Conservation (phyloP, 495 filamentous ascomycete species). For the Penicillium arizonense region DNA sequence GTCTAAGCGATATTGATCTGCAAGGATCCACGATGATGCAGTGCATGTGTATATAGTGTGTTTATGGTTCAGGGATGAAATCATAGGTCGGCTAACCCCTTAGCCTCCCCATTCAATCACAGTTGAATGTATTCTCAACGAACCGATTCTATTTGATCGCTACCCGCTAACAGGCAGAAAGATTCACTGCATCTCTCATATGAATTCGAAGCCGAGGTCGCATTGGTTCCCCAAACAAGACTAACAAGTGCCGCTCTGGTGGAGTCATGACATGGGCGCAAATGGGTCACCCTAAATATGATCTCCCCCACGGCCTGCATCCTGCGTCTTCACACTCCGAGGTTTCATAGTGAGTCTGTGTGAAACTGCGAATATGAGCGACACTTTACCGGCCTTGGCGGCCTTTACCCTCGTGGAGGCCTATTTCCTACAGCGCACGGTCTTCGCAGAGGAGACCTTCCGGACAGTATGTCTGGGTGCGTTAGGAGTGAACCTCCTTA, state of each 20-base stretch:
- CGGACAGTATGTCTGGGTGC: slow-evolving; percentile 19
- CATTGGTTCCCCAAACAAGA: slow-evolving; percentile 5
- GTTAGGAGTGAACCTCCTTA: slow-evolving; percentile 23
- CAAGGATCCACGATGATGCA: too few relatives aligned
- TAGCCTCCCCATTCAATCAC: too few relatives aligned
- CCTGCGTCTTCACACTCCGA: too few relatives aligned
- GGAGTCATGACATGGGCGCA: not conserved
- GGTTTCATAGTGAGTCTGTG: too few relatives aligned
- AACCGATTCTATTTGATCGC: too few relatives aligned
- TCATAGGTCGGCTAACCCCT: too few relatives aligned
- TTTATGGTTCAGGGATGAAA: too few relatives aligned
- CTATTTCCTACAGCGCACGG: slow-evolving; percentile 28
- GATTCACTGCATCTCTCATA: too few relatives aligned
- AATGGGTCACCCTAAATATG: not conserved
- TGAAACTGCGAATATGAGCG: not conserved
- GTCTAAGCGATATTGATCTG: too few relatives aligned
- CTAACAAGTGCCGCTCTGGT: slow-evolving; percentile 2
- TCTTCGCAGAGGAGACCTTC: slow-evolving; percentile 28
- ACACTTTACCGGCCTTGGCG: slow-evolving; percentile 14
- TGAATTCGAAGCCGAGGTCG: slow-evolving; percentile 5
- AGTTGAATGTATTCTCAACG: not conserved
- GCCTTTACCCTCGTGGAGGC: slow-evolving; percentile 26
- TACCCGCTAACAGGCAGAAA: too few relatives aligned
- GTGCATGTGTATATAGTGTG: too few relatives aligned
- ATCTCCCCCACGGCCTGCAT: not conserved